These are phyloP conservation scores for Suillus discolor DNA, from an alignment of 768 basidiomycete species.

Conservation along the genomic window DNA sequence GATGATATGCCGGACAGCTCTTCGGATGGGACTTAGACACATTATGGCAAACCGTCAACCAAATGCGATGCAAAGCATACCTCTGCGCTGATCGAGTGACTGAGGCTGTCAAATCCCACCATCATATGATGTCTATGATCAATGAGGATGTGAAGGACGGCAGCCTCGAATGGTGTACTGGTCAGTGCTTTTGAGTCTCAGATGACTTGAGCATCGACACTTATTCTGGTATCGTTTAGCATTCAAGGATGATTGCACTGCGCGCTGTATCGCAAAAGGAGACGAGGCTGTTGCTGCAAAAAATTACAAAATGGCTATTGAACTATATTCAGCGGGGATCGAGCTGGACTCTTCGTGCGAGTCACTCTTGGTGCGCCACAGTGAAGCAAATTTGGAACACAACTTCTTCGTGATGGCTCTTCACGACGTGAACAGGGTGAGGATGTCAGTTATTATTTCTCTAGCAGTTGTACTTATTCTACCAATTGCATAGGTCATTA, in stretches of 20 bases:
- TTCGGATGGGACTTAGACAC: neutral
- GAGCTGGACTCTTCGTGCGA: neutral
- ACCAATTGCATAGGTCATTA: neutral
- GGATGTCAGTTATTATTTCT: neutral
- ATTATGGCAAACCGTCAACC: neutral
- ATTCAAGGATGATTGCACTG: neutral
- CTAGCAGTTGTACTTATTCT: neutral
- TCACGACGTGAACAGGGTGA: neutral
- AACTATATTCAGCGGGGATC: neutral
- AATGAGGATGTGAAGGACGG: neutral
- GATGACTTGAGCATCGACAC: neutral
- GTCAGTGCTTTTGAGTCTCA: neutral
- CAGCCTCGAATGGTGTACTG: neutral
- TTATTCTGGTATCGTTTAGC: neutral
- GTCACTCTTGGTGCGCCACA: neutral
- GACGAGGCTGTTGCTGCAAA: neutral
- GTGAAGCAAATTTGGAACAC: neutral
- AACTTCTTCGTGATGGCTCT: neutral
- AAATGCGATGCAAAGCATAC: neutral
- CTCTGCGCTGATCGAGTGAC: neutral
- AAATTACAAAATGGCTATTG: neutral
- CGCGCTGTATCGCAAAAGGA: neutral
- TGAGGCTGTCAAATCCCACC: neutral
- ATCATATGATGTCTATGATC: neutral
- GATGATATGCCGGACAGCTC: neutral